Base-by-base conservation (phyloP, 208 protist genomes). In the Leishmania amazonensis region DNA sequence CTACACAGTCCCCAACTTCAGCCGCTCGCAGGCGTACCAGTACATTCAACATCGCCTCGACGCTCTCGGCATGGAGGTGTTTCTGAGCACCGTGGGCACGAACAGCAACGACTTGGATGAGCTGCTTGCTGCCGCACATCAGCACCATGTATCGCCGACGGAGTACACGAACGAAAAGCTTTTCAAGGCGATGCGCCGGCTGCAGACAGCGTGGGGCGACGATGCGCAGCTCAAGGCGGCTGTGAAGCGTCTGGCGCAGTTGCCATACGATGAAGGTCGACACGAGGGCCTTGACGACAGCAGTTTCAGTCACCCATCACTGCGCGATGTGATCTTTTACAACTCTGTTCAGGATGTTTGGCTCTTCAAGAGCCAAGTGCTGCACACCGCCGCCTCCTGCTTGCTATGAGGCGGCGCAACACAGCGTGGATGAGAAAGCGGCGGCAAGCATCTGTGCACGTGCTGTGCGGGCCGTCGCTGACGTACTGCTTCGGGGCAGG, bases 51-150 rank as follows among this genome's bases (percentile, higher is more conserved):
- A 95, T 77, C 80, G 84, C 42, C 91, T 97, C 9, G 92, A 97
- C 79, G 88, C 94, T 1, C 84, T 97, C 2, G 90, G 93, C 38
- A 75, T 95, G 79, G 83, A 87, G 73, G 64, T 86, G 57, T 97
- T 97, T 47, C 71, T 95, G 19, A 88, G 94, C 31, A 86, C 90
- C 0, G 89, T 93, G 42, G 94, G 92, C 24, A 95, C 93, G 67
- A 96, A 95, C 89, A 95, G 93, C 84, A 95, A 94, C 81, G 94
- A 96, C 58, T 70, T 97, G 24, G 94, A 97, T 78, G 94, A 97
- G 79, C 87, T 97, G 45, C 89, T 95, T n/a, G 89, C 92, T 21
- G 86, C 90, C 24, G 90, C 93, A 7, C 90, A 93, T 21, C 94
- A 97, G 74, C 89, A 86, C 11, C 77, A 73, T n/a, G 80, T 86